Evolutionary conservation across 768 basidiomycete species (phyloP).

Genomic region (Hydnum rufescens): DNA sequence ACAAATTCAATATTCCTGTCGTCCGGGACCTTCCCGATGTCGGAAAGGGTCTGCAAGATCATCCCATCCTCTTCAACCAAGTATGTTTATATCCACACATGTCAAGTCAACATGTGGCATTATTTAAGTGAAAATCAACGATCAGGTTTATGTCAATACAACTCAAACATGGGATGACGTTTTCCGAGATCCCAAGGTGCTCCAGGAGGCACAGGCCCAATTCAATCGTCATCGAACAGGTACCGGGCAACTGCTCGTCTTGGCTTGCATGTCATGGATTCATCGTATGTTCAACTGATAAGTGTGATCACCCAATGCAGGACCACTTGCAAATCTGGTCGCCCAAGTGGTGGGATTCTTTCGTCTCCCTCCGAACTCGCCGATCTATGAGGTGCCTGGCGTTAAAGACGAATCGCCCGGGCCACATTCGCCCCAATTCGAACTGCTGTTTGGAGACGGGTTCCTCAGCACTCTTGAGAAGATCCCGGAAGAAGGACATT

Average conservation of each 20-base stretch:
- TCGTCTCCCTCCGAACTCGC: neutral
- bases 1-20: slow-evolving; percentile 31
- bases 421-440: neutral
- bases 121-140: neutral
- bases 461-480: neutral
- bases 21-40: slow-evolving; percentile 51
- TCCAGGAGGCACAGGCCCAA: neutral
- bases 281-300: neutral
- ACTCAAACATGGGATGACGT: neutral
- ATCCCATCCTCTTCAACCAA: slow-evolving; percentile 16
- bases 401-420: neutral
- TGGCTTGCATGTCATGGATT: neutral
- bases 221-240: neutral
- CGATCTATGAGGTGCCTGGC: neutral
- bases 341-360: neutral
- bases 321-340: neutral
- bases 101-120: neutral
- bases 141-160: neutral
- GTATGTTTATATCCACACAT: neutral
- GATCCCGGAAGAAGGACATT: neutral
- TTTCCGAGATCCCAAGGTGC: neutral
- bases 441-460: neutral
- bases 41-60: slow-evolving; percentile 54
- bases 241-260: neutral
- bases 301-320: neutral